phyloP scores from a whole-genome alignment of 306 rosid genomes.

The Quercus berberidifolia region DNA sequence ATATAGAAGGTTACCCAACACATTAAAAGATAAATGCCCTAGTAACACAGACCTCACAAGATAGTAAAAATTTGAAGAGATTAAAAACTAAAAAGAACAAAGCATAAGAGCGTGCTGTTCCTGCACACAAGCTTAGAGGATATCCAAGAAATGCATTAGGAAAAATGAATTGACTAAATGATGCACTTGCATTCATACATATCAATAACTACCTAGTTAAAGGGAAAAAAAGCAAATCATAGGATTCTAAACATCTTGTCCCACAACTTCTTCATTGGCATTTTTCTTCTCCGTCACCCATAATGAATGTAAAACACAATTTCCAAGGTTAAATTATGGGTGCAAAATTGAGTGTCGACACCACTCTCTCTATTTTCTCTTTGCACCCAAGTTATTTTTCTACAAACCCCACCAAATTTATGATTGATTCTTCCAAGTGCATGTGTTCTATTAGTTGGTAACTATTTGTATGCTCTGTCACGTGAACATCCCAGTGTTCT shows the following conservation, averaged over 20 bases:
- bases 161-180: neutral
- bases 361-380: neutral
- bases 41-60: neutral
- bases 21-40: neutral
- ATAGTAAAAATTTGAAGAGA: neutral
- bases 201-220: neutral
- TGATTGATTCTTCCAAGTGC: neutral
- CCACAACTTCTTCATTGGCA: neutral
- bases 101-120: neutral
- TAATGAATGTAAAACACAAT: neutral
- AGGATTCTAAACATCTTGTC: neutral
- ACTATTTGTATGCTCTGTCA: neutral
- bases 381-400: neutral
- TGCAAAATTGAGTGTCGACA: too few species aligned
- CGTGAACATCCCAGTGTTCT: neutral
- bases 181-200: neutral
- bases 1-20: conserved; percentile 8
- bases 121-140: neutral
- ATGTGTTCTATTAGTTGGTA: neutral
- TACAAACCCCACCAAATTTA: neutral
- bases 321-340: neutral
- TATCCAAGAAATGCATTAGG: neutral
- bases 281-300: neutral
- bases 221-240: too few species aligned
- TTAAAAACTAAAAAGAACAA: neutral